Evolutionary conservation across 768 basidiomycete species (phyloP).

Genomic region (Harrya chromipes): DNA sequence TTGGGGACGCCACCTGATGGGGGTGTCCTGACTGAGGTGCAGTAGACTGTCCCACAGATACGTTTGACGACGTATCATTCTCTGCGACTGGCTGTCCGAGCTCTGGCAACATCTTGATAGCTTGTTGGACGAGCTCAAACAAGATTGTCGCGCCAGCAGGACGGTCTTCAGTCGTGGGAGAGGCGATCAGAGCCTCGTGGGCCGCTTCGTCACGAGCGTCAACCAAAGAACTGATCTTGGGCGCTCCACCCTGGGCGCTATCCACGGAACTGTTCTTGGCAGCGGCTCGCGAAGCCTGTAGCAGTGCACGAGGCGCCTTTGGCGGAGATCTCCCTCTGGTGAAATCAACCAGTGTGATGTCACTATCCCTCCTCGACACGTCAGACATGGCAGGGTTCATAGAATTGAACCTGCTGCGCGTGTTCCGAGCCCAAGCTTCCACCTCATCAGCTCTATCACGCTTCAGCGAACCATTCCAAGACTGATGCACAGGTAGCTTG

Average conservation of each 20-base stretch:
- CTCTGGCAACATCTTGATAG: constrained; percentile 5
- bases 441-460: constrained; percentile 11
- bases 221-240: background rate
- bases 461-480: constrained; percentile 4
- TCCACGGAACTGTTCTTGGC: too few species aligned
- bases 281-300: constrained; percentile 1
- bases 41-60: background rate
- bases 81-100: background rate
- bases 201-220: background rate
- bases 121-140: constrained; percentile 4
- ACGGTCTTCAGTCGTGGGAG: constrained; percentile 3
- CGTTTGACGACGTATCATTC: background rate
- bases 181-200: background rate
- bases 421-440: constrained; percentile 12
- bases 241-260: too few species aligned
- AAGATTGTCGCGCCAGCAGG: background rate
- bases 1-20: background rate
- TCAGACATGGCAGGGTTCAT: constrained; percentile 12
- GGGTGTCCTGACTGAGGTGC: background rate
- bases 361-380: constrained; percentile 23
- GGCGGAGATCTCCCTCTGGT: constrained; percentile 11
- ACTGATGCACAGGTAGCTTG: constrained; percentile 2
- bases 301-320: constrained; percentile 23
- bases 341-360: constrained; percentile 23
- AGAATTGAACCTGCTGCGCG: constrained; percentile 17